phyloP scores from a whole-genome alignment of 345 rosid species.

The Kernera saxatilis region DNA sequence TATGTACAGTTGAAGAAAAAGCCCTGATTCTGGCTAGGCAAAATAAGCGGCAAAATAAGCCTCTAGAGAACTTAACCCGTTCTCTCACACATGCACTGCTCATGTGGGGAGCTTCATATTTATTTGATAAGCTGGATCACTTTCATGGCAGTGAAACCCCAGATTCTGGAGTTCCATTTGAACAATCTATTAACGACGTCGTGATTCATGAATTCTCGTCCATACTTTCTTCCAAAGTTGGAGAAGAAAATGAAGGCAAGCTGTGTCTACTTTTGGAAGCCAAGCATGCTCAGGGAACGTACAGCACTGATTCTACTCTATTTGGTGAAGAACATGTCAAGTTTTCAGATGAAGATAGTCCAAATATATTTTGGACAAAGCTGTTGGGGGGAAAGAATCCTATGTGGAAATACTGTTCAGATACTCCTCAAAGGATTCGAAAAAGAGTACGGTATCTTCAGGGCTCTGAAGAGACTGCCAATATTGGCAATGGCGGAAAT shows the following conservation, averaged over 20 bases:
- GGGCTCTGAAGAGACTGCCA: constrained; percentile 23
- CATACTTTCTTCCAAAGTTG: constrained; percentile 42
- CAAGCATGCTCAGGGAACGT: constrained; percentile 47
- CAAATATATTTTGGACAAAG: constrained; percentile 69
- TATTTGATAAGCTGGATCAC: constrained; percentile 58
- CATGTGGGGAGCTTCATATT: constrained; percentile 75
- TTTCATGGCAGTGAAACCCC: constrained; percentile 42
- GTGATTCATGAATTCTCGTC: constrained; percentile 49
- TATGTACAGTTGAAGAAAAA: constrained; percentile 76
- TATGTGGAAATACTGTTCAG: constrained; percentile 57
- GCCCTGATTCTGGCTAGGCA: constrained; percentile 62
- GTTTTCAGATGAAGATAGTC: constrained; percentile 42
- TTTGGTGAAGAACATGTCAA: constrained; percentile 55
- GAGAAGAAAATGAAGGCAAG: constrained; percentile 31
- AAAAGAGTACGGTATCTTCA: constrained; percentile 51
- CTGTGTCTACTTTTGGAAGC: constrained; percentile 50
- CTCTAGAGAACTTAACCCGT: constrained; percentile 44
- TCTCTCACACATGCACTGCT: constrained; percentile 51
- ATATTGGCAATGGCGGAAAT: constrained; percentile 31
- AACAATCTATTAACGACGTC: constrained; percentile 34
- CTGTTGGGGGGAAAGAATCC: constrained; percentile 59
- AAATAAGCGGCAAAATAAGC: constrained; percentile 44
- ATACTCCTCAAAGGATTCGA: constrained; percentile 54
- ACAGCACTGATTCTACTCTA: constrained; percentile 40
- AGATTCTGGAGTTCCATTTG: constrained; percentile 23